Conservation (phyloP, 306 rosid species). For the Myrica gale region DNA sequence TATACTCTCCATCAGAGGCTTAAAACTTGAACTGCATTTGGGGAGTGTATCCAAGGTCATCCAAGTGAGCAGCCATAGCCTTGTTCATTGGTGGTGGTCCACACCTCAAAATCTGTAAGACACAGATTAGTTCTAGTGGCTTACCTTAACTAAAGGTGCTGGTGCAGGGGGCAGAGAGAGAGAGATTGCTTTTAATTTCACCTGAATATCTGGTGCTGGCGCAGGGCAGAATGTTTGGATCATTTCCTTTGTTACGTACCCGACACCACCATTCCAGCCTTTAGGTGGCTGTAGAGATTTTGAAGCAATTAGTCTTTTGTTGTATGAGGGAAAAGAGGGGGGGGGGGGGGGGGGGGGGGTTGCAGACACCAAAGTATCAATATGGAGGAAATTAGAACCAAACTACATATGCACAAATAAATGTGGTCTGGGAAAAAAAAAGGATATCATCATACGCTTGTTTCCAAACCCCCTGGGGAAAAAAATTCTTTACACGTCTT, state of each 20-base stretch:
- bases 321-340: too few species aligned
- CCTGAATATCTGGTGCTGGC: conserved; percentile 50
- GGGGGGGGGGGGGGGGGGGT: too few species aligned
- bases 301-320: too few species aligned
- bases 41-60: conserved; percentile 35
- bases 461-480: neutral
- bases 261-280: conserved; percentile 56
- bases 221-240: conserved; percentile 48
- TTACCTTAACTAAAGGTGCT: neutral
- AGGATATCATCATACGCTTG: neutral
- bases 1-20: neutral
- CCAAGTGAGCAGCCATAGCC: conserved; percentile 47
- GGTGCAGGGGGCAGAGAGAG: neutral
- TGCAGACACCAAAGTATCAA: too few species aligned
- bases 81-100: conserved; percentile 64
- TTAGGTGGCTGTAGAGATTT: conserved; percentile 42
- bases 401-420: too few species aligned
- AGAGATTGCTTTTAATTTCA: conserved; percentile 2
- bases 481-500: neutral
- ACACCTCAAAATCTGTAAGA: conserved; percentile 45
- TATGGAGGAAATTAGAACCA: too few species aligned
- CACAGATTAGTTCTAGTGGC: neutral
- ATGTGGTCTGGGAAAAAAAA: too few species aligned
- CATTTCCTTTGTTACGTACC: conserved; percentile 47
- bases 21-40: conserved; percentile 56